These are phyloP conservation scores for Ganoderma sinense DNA, from an alignment of 1,284 basidiomycete genomes.

Conservation along the genomic window DNA sequence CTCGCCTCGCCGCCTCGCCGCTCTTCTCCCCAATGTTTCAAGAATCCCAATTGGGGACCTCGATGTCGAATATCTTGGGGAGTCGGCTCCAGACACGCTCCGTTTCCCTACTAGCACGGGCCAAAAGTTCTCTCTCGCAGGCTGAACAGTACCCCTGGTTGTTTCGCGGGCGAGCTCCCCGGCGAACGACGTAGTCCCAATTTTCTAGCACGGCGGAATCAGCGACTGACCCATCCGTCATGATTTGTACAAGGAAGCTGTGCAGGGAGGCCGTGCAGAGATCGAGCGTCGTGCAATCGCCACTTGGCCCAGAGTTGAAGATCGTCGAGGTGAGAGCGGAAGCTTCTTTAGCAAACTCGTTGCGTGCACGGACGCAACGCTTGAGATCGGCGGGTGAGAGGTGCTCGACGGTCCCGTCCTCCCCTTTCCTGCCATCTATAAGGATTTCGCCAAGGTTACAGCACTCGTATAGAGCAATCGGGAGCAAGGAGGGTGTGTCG, in stretches of 20 bases:
- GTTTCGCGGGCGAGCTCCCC: not conserved
- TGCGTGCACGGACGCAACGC: slow-evolving; percentile 6
- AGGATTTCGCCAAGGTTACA: not conserved
- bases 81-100: not conserved
- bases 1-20: too few species aligned
- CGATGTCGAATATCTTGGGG: not conserved
- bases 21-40: too few species aligned
- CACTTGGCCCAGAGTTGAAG: not conserved
- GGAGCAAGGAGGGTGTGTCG: not conserved
- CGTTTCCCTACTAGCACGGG: not conserved
- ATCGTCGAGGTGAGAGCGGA: not conserved
- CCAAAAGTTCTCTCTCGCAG: not conserved
- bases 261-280: not conserved
- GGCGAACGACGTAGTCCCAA: not conserved
- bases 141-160: not conserved
- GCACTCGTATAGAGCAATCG: slow-evolving; percentile 5
- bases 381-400: slow-evolving; percentile 7
- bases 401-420: slow-evolving; percentile 11
- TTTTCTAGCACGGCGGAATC: not conserved
- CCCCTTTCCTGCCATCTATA: slow-evolving; percentile 3
- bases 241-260: not conserved
- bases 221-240: not conserved
- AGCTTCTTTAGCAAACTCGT: not conserved
- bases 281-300: not conserved
- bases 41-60: not conserved